Base-by-base conservation (phyloP, 257 asterid genomes). In the Voacanga thouarsii region DNA sequence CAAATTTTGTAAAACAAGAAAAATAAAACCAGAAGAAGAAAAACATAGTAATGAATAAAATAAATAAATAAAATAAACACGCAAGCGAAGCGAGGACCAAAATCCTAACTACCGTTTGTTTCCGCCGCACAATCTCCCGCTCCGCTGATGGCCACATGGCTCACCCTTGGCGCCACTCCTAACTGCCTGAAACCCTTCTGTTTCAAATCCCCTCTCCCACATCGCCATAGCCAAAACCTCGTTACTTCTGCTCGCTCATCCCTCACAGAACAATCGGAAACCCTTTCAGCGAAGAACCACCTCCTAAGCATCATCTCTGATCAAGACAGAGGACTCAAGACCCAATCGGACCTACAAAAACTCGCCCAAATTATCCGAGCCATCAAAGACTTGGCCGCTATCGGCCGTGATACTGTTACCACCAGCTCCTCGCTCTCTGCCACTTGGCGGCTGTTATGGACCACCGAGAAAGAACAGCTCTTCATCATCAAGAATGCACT, bases 391-490 rank as follows among this genome's bases (percentile, higher is more conserved):
- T 59, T 92, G 23, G 86, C 96, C 71, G 77, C 80, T 71, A 45
- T 78, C 68, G 90, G 94, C 75, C 85, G 84, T n/a, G 87, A 81
- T 23, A 84, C 86, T 9, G 90, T 89, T 72, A 94, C 97, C 57
- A 91, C 97, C 6, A 90, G 50, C 63, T 24, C 80, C 12, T 87
- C 92, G 15, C 77, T 92, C 9, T 88, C 97, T 5, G 89, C 86
- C 80, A 94, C 97, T 85, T 92, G 98, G 97, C 88, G 97, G 67
- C 8, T 94, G 92, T 91, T 94, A 21, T 94, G 98, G 98, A 94
- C 98, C 72, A 94, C 98, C 2, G 98, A 94, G 97, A 94, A 94
- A 86, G 98, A 92, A 7, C 98, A 94, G 80, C 96, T 94, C 37
- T 94, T 86, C 80, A 92, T 92, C 49, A 77, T 91, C 0, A 89